phyloP scores from a whole-genome alignment of 345 rosid genomes.

The Rhodamnia argentea region DNA sequence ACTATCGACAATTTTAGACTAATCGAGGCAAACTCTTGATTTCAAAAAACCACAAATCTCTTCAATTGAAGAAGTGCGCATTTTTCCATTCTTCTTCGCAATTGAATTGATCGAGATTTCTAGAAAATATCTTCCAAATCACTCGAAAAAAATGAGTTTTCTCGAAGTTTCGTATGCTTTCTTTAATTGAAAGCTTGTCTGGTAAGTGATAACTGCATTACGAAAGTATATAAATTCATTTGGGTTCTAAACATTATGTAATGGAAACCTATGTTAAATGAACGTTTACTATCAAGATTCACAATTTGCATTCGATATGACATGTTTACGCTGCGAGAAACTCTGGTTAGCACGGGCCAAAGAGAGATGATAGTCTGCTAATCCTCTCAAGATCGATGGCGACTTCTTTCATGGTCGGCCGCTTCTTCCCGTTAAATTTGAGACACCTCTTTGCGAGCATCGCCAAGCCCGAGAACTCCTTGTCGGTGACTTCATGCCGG shows the following conservation, averaged over 20 bases:
- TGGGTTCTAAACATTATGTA: neutral
- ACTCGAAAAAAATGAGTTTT: fast-evolving
- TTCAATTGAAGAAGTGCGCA: neutral
- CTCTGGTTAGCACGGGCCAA: neutral
- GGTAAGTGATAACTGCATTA: neutral
- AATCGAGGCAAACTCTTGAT: neutral
- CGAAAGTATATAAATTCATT: neutral
- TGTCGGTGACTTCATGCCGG: neutral
- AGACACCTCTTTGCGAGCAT: constrained; percentile 3
- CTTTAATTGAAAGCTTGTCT: neutral
- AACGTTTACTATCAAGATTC: neutral
- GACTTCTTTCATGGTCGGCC: constrained; percentile 10
- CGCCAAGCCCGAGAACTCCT: neutral
- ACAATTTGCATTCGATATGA: neutral
- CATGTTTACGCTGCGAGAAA: neutral
- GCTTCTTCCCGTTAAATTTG: constrained; percentile 4
- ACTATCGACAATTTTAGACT: neutral
- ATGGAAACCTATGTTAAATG: neutral
- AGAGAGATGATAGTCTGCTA: neutral
- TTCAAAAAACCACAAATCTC: neutral
- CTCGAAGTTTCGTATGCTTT: neutral
- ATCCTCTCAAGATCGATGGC: constrained; percentile 1
- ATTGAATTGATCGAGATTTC: neutral
- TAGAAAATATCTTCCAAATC: neutral
- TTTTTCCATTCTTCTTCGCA: neutral